phyloP scores from a whole-genome alignment of 108 stramenopile genomes.

The Parietichytrium sp. region DNA sequence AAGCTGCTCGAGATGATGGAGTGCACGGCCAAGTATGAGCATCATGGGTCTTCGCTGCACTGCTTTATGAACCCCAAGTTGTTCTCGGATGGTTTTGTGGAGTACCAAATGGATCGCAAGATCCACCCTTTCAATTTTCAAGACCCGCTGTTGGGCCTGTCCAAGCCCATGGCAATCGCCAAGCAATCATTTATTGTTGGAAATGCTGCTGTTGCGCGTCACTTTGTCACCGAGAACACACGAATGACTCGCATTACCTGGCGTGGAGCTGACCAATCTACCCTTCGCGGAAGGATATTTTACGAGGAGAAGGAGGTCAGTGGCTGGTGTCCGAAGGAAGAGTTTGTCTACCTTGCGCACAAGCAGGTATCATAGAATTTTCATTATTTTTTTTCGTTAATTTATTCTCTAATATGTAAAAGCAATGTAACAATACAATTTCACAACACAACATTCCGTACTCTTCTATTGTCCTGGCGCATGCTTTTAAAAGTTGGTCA shows the following conservation, averaged over 20 bases:
- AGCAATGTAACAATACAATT: too few relatives aligned
- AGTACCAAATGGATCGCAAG: conserved; percentile 9
- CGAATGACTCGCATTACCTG: conserved; percentile 18
- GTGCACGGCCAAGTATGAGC: not conserved
- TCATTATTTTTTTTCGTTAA: too few relatives aligned
- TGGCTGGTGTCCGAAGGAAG: too few relatives aligned
- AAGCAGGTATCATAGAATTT: too few relatives aligned
- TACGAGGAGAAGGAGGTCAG: too few relatives aligned
- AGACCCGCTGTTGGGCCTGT: not conserved
- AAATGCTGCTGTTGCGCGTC: not conserved
- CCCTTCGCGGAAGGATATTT: too few relatives aligned
- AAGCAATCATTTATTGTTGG: not conserved
- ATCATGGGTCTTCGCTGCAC: not conserved
- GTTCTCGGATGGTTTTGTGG: conserved; percentile 1
- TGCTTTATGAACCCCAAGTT: not conserved
- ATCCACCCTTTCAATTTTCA: not conserved
- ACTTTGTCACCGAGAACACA: not conserved
- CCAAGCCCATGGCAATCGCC: conserved; percentile 5
- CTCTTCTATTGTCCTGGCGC: too few relatives aligned
- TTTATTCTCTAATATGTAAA: too few relatives aligned
- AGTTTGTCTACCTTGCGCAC: too few relatives aligned
- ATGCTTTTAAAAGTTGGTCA: too few relatives aligned
- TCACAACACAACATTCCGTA: too few relatives aligned
- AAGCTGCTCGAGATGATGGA: not conserved
- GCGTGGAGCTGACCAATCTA: too few relatives aligned